Evolutionary conservation across 2,329 filamentous ascomycete species (phyloP).

Genomic region (Trichoderma semiorbis): DNA sequence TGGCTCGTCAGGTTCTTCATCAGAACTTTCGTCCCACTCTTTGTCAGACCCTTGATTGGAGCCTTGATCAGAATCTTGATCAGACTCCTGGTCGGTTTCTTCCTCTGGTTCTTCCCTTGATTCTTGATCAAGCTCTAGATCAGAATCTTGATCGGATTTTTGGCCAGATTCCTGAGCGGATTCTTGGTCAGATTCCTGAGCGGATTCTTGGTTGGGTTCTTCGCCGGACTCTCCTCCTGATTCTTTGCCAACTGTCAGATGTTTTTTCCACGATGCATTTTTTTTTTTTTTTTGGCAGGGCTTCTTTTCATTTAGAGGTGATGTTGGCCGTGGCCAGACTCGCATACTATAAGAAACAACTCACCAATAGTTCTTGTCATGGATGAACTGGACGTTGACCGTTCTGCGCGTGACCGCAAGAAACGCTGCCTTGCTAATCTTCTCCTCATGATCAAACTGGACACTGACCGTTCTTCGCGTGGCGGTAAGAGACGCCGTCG

Average conservation of each 20-base stretch:
- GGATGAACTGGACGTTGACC: background rate
- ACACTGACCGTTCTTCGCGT: background rate
- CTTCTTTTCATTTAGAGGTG: background rate
- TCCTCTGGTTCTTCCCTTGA: background rate
- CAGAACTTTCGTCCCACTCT: background rate
- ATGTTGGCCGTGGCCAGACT: background rate
- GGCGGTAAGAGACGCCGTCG: too few species aligned
- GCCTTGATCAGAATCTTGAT: background rate
- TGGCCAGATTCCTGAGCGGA: too few species aligned
- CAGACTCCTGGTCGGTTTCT: background rate
- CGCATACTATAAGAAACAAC: background rate
- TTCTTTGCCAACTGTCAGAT: background rate
- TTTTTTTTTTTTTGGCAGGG: too few species aligned
- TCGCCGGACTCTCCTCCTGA: background rate
- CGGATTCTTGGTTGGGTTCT: background rate
- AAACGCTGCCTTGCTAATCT: too few species aligned
- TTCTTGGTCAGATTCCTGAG: too few species aligned
- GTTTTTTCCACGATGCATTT: background rate
- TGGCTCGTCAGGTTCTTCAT: background rate
- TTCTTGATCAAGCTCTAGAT: background rate
- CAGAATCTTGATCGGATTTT: too few species aligned
- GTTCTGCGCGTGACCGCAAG: background rate
- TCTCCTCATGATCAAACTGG: too few species aligned
- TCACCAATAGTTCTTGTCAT: background rate
- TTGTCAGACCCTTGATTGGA: background rate